Evolutionary conservation across 2,329 filamentous ascomycete species (phyloP).

Genomic region (Drechslerella coelobrocha): DNA sequence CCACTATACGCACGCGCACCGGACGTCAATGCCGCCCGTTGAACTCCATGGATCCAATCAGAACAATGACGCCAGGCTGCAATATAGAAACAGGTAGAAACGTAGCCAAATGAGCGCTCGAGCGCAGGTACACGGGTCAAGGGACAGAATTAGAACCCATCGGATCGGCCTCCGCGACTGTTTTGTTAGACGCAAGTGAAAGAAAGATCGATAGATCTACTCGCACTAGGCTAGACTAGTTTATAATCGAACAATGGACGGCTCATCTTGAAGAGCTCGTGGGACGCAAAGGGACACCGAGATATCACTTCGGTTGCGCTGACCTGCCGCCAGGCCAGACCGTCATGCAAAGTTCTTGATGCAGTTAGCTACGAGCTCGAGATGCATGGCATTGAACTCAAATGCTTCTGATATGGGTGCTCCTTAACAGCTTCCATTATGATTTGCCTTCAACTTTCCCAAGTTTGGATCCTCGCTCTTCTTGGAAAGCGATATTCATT

Average conservation of each 20-base stretch:
- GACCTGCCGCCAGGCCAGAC: neutral
- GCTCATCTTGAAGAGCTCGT: no score
- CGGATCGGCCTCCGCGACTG: constrained; percentile 27
- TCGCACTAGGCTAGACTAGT: neutral
- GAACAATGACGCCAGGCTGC: neutral
- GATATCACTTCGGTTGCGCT: neutral
- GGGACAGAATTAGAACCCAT: neutral
- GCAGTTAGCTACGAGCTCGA: no score
- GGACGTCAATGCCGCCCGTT: neutral
- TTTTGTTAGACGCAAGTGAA: constrained; percentile 44
- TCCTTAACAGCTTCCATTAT: no score
- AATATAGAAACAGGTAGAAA: neutral
- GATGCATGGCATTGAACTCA: no score
- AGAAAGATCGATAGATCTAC: neutral
- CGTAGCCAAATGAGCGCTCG: neutral
- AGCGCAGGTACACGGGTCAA: no score
- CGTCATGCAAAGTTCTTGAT: neutral
- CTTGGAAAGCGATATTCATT: no score
- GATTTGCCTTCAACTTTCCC: no score
- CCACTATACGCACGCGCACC: neutral
- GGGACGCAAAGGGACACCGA: neutral
- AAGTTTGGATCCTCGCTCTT: no score
- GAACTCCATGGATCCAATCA: constrained; percentile 3
- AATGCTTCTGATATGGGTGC: no score
- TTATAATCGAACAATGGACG: neutral